Percentiles rank a stretch among this genome's conserved stretches.
Evolutionary conservation across 495 filamentous ascomycete genomes (phyloP).

Genomic region (Articulospora tetracladia): DNA sequence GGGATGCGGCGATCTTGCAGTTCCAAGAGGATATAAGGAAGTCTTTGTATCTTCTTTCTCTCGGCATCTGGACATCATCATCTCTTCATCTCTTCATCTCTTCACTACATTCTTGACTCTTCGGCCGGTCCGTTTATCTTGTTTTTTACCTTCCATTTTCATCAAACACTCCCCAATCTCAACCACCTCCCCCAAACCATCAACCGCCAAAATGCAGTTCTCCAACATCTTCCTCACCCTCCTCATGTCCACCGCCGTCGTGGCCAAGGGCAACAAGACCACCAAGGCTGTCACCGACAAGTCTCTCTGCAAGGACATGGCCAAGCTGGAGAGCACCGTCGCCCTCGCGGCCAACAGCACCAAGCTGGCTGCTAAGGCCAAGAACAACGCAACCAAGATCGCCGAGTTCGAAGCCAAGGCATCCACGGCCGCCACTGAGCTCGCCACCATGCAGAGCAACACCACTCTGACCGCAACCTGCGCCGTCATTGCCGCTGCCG

Average conservation of each 20-base stretch:
- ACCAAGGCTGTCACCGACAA: slow-evolving; percentile 8
- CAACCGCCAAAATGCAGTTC: slow-evolving; percentile 17
- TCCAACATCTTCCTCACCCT: slow-evolving; percentile 15
- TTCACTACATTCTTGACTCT: slow-evolving; percentile 10
- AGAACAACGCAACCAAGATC: slow-evolving; percentile 19
- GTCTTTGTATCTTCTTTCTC: not conserved
- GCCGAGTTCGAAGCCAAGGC: slow-evolving; percentile 20
- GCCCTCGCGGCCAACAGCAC: slow-evolving; percentile 12
- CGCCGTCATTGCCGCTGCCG: slow-evolving; percentile 9
- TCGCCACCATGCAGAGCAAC: slow-evolving; percentile 9
- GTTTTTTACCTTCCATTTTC: not conserved
- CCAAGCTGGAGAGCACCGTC: not conserved
- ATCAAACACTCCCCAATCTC: not conserved
- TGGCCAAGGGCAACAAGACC: slow-evolving; percentile 10
- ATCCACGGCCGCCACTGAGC: slow-evolving; percentile 4
- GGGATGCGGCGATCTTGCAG: not conserved
- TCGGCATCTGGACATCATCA: slow-evolving; percentile 12
- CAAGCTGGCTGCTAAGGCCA: slow-evolving; percentile 9
- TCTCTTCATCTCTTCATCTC: slow-evolving; percentile 5
- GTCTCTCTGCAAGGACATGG: slow-evolving; percentile 15
- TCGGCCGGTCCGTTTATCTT: slow-evolving; percentile 17
- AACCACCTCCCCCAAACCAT: not conserved
- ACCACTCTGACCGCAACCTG: slow-evolving; percentile 12
- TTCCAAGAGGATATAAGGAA: slow-evolving; percentile 7
- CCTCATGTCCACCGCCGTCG: slow-evolving; percentile 6